A percentile compares a stretch with the other conserved stretches of the same genome.
phyloP scores from a whole-genome alignment of 306 rosid species.

The Quercus variabilis region DNA sequence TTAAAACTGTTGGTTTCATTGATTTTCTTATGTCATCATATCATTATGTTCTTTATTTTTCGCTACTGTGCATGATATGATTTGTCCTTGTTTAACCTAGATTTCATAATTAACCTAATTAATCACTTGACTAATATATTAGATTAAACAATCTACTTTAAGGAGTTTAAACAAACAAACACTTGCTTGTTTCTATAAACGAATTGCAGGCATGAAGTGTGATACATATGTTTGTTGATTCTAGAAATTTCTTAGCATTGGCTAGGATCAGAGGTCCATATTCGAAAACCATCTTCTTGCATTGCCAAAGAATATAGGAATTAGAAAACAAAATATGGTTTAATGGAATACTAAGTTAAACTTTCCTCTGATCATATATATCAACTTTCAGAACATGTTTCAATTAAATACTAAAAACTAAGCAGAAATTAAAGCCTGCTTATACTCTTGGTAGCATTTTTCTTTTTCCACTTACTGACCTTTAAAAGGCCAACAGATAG shows the following conservation, averaged over 20 bases:
- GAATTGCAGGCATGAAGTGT: constrained; percentile 63
- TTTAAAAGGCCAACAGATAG: not conserved
- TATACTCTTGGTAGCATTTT: not conserved
- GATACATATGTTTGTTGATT: constrained; percentile 61
- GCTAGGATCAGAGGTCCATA: constrained; percentile 61
- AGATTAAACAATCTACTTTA: no score
- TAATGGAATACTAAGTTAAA: not conserved
- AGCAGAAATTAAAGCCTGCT: not conserved
- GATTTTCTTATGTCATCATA: no score
- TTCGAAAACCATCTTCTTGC: constrained; percentile 74
- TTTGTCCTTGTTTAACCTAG: no score
- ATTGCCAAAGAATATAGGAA: constrained; percentile 43
- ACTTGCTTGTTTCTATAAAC: not conserved
- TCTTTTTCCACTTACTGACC: not conserved
- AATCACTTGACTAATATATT: no score
- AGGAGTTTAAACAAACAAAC: no score
- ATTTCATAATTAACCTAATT: no score
- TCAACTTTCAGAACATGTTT: not conserved
- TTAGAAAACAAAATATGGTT: not conserved
- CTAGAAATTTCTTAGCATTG: constrained; percentile 76
- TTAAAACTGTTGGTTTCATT: no score
- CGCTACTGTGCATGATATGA: no score
- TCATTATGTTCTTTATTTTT: no score
- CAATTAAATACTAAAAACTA: not conserved
- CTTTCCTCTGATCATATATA: not conserved